A percentile compares a stretch with the other conserved stretches of the same genome.
These are phyloP conservation scores for Candida anutae DNA, from an alignment of 1,139 yeast species.

Conservation along the genomic window DNA sequence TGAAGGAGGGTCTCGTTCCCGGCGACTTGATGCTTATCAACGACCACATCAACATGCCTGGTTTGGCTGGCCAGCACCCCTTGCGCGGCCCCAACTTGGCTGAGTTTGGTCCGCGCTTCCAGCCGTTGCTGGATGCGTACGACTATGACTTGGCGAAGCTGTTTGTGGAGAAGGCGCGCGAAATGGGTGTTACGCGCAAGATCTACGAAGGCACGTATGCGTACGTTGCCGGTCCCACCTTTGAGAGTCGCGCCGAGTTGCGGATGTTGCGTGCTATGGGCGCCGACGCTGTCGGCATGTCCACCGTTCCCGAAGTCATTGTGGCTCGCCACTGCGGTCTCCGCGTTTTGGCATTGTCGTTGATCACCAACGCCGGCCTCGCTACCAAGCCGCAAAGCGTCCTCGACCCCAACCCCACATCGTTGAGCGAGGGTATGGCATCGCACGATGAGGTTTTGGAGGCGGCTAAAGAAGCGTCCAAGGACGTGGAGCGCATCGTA, in stretches of 20 bases:
- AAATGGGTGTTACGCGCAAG: conserved; percentile 45
- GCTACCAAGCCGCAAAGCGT: conserved; percentile 73
- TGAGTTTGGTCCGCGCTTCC: conserved; percentile 77
- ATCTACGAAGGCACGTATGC: conserved; percentile 84
- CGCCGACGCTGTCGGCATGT: conserved; percentile 96
- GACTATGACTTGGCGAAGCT: conserved; percentile 60
- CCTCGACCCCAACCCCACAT: conserved; percentile 42
- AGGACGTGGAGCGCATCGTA: conserved; percentile 67
- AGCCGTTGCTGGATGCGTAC: conserved; percentile 86
- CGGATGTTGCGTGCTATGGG: conserved; percentile 65
- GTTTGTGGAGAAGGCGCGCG: conserved; percentile 46
- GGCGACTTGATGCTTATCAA: conserved; percentile 88
- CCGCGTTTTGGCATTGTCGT: conserved; percentile 72
- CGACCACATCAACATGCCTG: conserved; percentile 88
- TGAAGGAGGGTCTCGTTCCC: conserved; percentile 55
- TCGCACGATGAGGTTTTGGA: conserved; percentile 84
- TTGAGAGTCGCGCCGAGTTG: conserved; percentile 90
- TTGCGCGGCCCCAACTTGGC: conserved; percentile 82
- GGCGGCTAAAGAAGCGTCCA: conserved; percentile 72
- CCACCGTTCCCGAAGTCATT: conserved; percentile 93
- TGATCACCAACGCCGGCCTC: conserved; percentile 81
- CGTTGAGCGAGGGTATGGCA: conserved; percentile 73
- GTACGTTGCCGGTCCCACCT: conserved; percentile 90
- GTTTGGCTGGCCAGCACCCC: conserved; percentile 83
- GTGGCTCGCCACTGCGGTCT: conserved; percentile 86